Base-by-base conservation (phyloP, 2,329 filamentous ascomycete species). In the Diaporthe destruens region DNA sequence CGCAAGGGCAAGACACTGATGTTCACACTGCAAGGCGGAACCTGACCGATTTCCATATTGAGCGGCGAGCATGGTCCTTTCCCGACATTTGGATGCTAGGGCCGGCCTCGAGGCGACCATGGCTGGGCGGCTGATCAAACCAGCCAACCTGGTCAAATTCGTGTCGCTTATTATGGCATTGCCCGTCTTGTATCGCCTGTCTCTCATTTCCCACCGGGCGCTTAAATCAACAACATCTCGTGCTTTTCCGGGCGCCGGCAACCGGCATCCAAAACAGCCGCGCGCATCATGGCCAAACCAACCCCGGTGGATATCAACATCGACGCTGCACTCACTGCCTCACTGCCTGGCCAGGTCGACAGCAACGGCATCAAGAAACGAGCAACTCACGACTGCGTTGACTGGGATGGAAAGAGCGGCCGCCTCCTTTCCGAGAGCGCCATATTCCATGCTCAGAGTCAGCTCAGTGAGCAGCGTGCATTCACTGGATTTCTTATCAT, bases 41-140 rank as follows among this genome's bases (percentile, higher is more conserved):
- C 55, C 42, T 70, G 55, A 42, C 61, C 61, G 61, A 16, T 32
- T 14, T 42, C 32, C 23, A 44, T 23, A 29, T 20, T 42, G 42
- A 68, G 44, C 29, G 3, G 3, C 25, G n/a, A 49, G 16, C 42
- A 51, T 53, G 44, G 7, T 51, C 44, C 44, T 51, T 49, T 53
- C 44, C 54, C 55, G 32, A 59, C 16, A 25, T 29, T 59, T 51
- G 32, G 32, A 53, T 53, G 20, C n/a, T 59, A n/a, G 39, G 55
- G 67, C 44, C 67, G 44, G 32, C 42, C 44, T 53, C 55, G 53
- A 32, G 36, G 67, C 67, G 67, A 42, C 67, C 67, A 61, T 70
- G 67, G 67, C 55, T 70, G 54, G 67, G 67, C 67, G 67, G 55
- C 29, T 70, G 54, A 51, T 61, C 67, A 70, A 61, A 70, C 54